Evolutionary conservation across 805 yeast species (phyloP), one percentile per base, ranked within the genome.

Genomic region (Candida hungchunana): DNA sequence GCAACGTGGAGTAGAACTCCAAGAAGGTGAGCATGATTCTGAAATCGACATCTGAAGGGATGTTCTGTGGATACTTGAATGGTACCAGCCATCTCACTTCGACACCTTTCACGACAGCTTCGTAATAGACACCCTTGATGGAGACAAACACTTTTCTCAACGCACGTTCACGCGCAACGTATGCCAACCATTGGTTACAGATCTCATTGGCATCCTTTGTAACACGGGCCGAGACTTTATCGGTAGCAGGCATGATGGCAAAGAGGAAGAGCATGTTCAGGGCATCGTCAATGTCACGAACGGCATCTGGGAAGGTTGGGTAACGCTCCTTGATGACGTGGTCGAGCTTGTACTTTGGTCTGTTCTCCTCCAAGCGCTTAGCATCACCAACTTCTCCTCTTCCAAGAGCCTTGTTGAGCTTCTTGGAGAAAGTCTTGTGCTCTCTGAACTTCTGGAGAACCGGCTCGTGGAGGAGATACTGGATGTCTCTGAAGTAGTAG

Each of bases 51-150:
- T 93, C 97, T 29, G 82, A 64, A 31, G 98, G 97, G 49, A 93
- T 82, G 61, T 84, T 84, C 61, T 90, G 95, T 14, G 98, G 96
- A 69, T 89, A 93, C 63, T 88, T 93, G 74, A 82, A 93, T 17
- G 98, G 98, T 31, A 87, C 95, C 42, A 93, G 76, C 98, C 98
- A 93, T 64, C 90, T 76, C 30, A 93, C 73, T 48, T 86, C 95
- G 62, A 88, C 96, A 48, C 98, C 98, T 60, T 75, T 79, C 31
- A 93, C 78, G 43, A 60, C 75, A 22, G 96, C 97, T 60, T 88
- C 87, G 58, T 90, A 93, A 63, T 93, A 93, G 13, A 90, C 94
- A 66, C 98, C 98, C 63, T 93, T 93, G 56, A 93, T 90, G 32
- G 95, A 83, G 25, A 93, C 97, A 65, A 93, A 93, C 12, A 88